These are phyloP conservation scores for Sclerotinia trifoliorum DNA, from an alignment of 2,329 filamentous ascomycete genomes.

Conservation along the genomic window DNA sequence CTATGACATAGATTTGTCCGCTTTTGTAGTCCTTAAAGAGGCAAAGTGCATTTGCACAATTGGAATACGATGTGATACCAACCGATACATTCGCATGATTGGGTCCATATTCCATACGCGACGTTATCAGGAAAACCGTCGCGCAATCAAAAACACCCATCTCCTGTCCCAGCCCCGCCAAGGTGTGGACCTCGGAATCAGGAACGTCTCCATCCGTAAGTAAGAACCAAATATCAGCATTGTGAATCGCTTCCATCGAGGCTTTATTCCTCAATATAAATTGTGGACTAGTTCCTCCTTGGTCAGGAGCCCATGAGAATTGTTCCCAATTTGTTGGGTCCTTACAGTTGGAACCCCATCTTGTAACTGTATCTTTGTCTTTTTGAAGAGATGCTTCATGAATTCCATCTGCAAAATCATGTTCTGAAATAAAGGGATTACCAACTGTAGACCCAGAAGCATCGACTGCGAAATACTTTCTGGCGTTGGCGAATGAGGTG, in stretches of 20 bases:
- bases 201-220: conserved; percentile 2
- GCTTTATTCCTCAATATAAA: neutral
- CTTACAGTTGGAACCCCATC: neutral
- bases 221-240: conserved; percentile 4
- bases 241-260: neutral
- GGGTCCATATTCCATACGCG: neutral
- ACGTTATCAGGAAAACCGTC: neutral
- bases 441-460: neutral
- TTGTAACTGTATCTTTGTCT: conserved; percentile 3
- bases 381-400: neutral
- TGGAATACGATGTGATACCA: neutral
- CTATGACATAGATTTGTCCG: neutral
- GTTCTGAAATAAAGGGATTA: neutral
- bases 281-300: neutral
- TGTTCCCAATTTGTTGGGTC: conserved; percentile 1
- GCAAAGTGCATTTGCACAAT: neutral
- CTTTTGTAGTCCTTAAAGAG: neutral
- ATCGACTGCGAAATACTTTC: neutral
- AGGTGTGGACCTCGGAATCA: neutral
- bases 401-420: neutral
- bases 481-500: neutral
- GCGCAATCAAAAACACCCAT: neutral
- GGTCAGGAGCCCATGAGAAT: neutral
- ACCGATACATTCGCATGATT: neutral
- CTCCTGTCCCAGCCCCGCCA: neutral